Percentiles rank a stretch among this genome's conserved stretches.
Conservation (phyloP, 2,329 filamentous ascomycete genomes). For the Nemania diffusa region DNA sequence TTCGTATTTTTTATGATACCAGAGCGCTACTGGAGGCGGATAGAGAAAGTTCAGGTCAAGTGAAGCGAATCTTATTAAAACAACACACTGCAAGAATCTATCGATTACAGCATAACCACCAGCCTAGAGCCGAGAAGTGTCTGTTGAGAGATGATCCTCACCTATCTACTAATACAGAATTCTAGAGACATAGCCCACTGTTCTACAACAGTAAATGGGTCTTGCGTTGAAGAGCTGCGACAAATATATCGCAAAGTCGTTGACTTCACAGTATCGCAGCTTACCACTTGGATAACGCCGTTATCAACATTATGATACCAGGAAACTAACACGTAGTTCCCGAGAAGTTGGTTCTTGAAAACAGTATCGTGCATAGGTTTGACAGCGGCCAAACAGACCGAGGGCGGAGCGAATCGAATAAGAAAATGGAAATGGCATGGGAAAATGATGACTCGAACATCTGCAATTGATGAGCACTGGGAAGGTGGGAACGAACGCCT, state of each 20-base stretch:
- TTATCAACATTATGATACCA: neutral
- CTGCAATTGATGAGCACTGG: neutral
- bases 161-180: constrained; percentile 13
- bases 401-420: neutral
- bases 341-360: neutral
- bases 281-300: neutral
- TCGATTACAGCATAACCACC: neutral
- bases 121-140: neutral
- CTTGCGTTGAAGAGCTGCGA: neutral
- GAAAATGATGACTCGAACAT: neutral
- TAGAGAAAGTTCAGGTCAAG: neutral
- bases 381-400: neutral
- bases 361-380: neutral
- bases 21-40: neutral
- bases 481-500: neutral
- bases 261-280: neutral
- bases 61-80: neutral
- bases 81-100: neutral
- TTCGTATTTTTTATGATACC: neutral
- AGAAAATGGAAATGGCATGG: neutral
- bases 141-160: neutral
- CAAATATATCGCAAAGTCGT: neutral
- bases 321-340: neutral
- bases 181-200: neutral
- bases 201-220: neutral